phyloP scores from a whole-genome alignment of 768 basidiomycete genomes.

The Tylopilus plumbeoviolaceoides region DNA sequence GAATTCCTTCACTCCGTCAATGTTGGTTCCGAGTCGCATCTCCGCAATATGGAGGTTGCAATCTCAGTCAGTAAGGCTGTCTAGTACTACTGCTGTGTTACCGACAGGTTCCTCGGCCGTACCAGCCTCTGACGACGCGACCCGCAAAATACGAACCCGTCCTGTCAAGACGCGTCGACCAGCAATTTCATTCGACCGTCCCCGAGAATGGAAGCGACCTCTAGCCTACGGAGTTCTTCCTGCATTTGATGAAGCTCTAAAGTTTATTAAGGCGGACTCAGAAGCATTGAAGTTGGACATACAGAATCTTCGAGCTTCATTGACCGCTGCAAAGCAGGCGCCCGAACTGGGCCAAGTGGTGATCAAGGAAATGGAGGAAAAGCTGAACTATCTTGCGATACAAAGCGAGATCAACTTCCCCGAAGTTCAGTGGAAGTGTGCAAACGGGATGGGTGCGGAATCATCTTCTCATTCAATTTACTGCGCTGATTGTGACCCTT shows the following conservation, averaged over 20 bases:
- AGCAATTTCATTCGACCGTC: conserved; percentile 45
- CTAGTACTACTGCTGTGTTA: conserved; percentile 6
- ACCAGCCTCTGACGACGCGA: conserved; percentile 1
- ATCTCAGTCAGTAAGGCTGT: conserved; percentile 2
- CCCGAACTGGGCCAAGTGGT: conserved; percentile 32
- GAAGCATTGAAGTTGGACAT: conserved; percentile 36
- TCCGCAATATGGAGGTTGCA: conserved; percentile 5
- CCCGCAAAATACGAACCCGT: conserved; percentile 7
- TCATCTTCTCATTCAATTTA: not conserved
- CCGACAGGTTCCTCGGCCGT: conserved; percentile 6
- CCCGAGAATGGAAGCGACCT: conserved; percentile 63
- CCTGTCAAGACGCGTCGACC: conserved; percentile 41
- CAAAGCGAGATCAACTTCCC: conserved; percentile 86
- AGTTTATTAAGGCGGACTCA: conserved; percentile 64
- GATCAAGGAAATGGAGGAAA: conserved; percentile 44
- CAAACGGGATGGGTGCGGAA: conserved; percentile 71
- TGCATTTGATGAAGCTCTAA: conserved; percentile 82
- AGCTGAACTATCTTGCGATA: conserved; percentile 61
- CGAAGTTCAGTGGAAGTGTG: conserved; percentile 70
- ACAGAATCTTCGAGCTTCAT: conserved; percentile 16
- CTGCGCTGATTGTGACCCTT: not conserved
- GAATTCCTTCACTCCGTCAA: too few relatives aligned
- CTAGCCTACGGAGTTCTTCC: conserved; percentile 60
- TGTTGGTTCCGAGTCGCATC: too few relatives aligned
- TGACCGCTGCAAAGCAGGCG: conserved; percentile 21